Conservation (phyloP, 1,284 basidiomycete genomes). For the Volvariella volvacea region DNA sequence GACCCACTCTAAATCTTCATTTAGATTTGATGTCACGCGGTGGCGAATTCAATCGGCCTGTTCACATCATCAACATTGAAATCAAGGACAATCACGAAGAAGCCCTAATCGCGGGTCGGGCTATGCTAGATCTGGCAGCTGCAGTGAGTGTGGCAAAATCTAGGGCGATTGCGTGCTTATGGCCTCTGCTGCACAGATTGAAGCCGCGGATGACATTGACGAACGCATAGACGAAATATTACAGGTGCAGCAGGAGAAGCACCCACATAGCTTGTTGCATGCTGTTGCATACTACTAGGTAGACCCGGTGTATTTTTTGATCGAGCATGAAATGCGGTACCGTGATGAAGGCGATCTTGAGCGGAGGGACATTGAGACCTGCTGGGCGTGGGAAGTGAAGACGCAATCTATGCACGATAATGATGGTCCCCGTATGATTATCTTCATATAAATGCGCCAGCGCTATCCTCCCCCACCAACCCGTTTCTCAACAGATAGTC, state of each 20-base stretch:
- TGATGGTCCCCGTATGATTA: constrained; percentile 11
- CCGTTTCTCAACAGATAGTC: constrained; percentile 3
- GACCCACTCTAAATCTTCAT: constrained; percentile 4
- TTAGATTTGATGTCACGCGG: constrained; percentile 85
- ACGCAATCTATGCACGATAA: constrained; percentile 21
- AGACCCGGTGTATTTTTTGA: constrained; percentile 3
- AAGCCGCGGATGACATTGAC: constrained; percentile 81
- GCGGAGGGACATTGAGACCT: background rate
- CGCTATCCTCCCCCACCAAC: constrained; percentile 3
- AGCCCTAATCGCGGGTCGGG: constrained; percentile 90
- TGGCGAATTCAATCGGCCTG: constrained; percentile 88
- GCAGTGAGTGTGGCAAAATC: constrained; percentile 54
- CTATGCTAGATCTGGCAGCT: constrained; percentile 89
- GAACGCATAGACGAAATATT: constrained; percentile 88
- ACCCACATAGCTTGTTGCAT: constrained; percentile 91
- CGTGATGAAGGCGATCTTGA: background rate
- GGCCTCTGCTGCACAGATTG: constrained; percentile 58
- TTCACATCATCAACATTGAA: constrained; percentile 97
- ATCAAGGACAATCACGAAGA: constrained; percentile 99
- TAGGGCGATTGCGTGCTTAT: constrained; percentile 10
- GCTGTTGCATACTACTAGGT: constrained; percentile 81
- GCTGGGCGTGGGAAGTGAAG: constrained; percentile 30
- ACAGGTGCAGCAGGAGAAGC: constrained; percentile 76
- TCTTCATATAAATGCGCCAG: constrained; percentile 8
- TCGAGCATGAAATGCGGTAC: no score